These are phyloP conservation scores for Heterobasidion parviporum DNA, from an alignment of 1,284 basidiomycete species.

Conservation along the genomic window DNA sequence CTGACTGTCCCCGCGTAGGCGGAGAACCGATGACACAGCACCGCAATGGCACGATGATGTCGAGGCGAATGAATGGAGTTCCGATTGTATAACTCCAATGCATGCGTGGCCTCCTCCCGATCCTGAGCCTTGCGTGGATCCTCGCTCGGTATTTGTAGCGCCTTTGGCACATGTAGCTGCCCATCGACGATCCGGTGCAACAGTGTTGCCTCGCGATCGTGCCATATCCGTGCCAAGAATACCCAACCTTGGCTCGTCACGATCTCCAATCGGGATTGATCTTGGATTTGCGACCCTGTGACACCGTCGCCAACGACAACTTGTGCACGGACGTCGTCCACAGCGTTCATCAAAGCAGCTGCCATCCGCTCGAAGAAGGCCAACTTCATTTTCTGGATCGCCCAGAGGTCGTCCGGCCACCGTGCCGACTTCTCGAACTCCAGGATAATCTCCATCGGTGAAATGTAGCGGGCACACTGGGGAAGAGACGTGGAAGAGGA, in stretches of 20 bases:
- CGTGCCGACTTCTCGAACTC: slow-evolving; percentile 87
- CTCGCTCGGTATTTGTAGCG: slow-evolving; percentile 23
- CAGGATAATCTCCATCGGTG: slow-evolving; percentile 66
- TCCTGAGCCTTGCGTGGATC: slow-evolving; percentile 30
- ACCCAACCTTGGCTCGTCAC: slow-evolving; percentile 81
- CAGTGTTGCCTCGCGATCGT: slow-evolving; percentile 79
- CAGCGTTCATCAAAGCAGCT: slow-evolving; percentile 45
- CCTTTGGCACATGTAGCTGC: slow-evolving; percentile 25
- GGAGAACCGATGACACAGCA: slow-evolving; percentile 72
- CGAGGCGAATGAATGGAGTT: slow-evolving; percentile 74
- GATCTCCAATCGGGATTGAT: slow-evolving; percentile 72
- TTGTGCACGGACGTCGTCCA: slow-evolving; percentile 43
- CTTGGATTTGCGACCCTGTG: slow-evolving; percentile 60
- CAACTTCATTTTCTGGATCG: slow-evolving; percentile 92
- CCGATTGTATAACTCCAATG: slow-evolving; percentile 56
- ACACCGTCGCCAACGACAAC: slow-evolving; percentile 50
- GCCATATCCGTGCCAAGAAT: slow-evolving; percentile 79
- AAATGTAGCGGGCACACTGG: slow-evolving; percentile 53
- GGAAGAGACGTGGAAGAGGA: slow-evolving; percentile 40
- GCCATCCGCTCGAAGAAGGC: slow-evolving; percentile 85
- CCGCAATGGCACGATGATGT: slow-evolving; percentile 81
- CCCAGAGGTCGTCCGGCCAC: slow-evolving; percentile 93
- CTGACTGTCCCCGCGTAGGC: slow-evolving; percentile 83
- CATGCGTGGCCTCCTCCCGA: slow-evolving; percentile 50
- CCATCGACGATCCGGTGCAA: slow-evolving; percentile 64